A percentile compares a stretch with the other conserved stretches of the same genome.
phyloP scores from a whole-genome alignment of 169 alveolate genomes.

The Prorocentrum cordatum region DNA sequence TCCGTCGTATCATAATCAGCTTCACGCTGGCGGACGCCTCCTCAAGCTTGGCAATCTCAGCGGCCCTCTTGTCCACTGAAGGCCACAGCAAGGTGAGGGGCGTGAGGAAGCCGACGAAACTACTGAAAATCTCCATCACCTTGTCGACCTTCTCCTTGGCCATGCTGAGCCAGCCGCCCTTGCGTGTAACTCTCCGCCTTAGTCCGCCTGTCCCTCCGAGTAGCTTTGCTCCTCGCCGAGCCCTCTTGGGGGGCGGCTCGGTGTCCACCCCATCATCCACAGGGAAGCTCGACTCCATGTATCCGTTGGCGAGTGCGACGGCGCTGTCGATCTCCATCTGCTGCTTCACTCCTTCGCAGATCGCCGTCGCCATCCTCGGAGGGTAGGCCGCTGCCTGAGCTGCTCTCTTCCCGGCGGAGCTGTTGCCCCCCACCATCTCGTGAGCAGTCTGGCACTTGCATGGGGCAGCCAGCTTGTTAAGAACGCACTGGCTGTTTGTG shows the following conservation, averaged over 20 bases:
- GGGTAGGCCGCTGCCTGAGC: background rate
- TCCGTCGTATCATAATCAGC: background rate
- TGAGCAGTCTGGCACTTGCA: background rate
- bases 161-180: background rate
- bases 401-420: background rate
- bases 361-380: background rate
- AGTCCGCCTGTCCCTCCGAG: background rate
- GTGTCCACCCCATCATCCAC: background rate
- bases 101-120: background rate
- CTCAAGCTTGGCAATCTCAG: background rate
- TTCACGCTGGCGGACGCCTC: background rate
- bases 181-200: background rate
- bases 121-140: background rate
- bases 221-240: background rate
- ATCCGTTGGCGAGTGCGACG: background rate
- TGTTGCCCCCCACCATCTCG: background rate
- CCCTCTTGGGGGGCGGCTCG: too few species aligned
- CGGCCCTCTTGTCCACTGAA: background rate
- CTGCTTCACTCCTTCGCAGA: background rate
- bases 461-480: background rate
- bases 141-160: background rate
- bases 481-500: background rate
- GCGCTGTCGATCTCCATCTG: background rate
- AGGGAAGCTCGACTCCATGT: background rate
- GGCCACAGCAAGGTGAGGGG: background rate